Percentiles rank a stretch among this genome's conserved stretches.
phyloP scores from a whole-genome alignment of 371 early-diverging fungal genomes.

The Actinomortierella wolfii region DNA sequence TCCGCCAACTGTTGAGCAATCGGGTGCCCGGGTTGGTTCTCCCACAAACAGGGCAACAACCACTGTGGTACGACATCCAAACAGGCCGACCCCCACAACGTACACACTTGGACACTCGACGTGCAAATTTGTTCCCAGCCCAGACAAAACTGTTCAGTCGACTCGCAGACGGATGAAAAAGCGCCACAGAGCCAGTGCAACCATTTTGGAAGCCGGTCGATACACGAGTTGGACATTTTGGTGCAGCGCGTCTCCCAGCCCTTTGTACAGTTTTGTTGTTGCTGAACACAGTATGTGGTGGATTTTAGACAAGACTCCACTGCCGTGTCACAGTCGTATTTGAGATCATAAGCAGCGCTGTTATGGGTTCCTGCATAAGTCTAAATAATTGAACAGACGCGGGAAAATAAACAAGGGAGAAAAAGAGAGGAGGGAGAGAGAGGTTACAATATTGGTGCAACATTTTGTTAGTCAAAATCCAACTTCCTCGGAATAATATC shows the following conservation, averaged over 20 bases:
- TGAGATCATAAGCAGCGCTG: conserved; percentile 41
- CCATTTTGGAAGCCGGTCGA: conserved; percentile 28
- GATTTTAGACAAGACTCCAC: conserved; percentile 28
- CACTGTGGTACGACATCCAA: conserved; percentile 25
- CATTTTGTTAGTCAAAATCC: background rate
- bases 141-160: conserved; percentile 38
- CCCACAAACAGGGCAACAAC: conserved; percentile 47
- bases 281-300: conserved; percentile 27
- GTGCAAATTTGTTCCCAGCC: conserved; percentile 46
- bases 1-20: conserved; percentile 39
- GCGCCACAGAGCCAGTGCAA: conserved; percentile 46
- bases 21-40: conserved; percentile 44
- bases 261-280: conserved; percentile 28
- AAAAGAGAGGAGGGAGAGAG: background rate
- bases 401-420: background rate
- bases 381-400: conserved; percentile 4
- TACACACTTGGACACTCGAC: conserved; percentile 29
- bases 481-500: too few species aligned
- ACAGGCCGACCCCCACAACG: conserved; percentile 40
- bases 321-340: conserved; percentile 34
- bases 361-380: conserved; percentile 50
- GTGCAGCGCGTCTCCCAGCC: conserved; percentile 40
- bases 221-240: conserved; percentile 31
- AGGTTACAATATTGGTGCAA: too few species aligned
- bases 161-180: conserved; percentile 32